Conservation (phyloP, 1,284 basidiomycete genomes). For the Papiliotrema flavescens region DNA sequence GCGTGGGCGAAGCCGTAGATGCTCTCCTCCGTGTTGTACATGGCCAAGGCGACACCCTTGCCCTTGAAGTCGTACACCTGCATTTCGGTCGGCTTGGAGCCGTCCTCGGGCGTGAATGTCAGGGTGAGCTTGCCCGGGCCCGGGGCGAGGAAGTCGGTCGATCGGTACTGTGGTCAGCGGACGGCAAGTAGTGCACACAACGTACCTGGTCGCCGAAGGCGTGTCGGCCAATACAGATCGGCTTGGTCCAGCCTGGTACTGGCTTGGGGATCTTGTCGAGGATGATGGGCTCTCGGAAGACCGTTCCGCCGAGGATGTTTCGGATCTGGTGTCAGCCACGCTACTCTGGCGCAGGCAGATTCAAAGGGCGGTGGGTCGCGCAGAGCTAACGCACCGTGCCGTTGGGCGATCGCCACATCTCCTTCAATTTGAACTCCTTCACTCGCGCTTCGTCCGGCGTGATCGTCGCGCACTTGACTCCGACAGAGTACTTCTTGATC, state of each 20-base stretch:
- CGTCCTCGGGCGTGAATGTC: conserved; percentile 74
- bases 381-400: conserved; percentile 70
- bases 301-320: conserved; percentile 95
- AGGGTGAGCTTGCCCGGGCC: conserved; percentile 87
- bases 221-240: conserved; percentile 94
- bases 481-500: conserved; percentile 80
- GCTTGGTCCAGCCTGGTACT: conserved; percentile 93
- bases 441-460: conserved; percentile 79
- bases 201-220: conserved; percentile 90
- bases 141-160: conserved; percentile 82
- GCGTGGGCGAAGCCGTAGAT: conserved; percentile 94
- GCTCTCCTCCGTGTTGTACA: conserved; percentile 96
- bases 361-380: no score
- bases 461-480: conserved; percentile 86
- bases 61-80: conserved; percentile 89
- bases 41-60: conserved; percentile 80
- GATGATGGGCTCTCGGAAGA: conserved; percentile 98
- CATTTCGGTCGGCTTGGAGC: conserved; percentile 60
- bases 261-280: conserved; percentile 85
- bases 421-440: conserved; percentile 88
- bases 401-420: conserved; percentile 97
- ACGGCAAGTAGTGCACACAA: not conserved
- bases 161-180: conserved; percentile 63
- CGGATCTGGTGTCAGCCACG: conserved; percentile 60
- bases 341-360: not conserved